phyloP scores from a whole-genome alignment of 768 basidiomycete species.

The Dacryopinax primogenitus region DNA sequence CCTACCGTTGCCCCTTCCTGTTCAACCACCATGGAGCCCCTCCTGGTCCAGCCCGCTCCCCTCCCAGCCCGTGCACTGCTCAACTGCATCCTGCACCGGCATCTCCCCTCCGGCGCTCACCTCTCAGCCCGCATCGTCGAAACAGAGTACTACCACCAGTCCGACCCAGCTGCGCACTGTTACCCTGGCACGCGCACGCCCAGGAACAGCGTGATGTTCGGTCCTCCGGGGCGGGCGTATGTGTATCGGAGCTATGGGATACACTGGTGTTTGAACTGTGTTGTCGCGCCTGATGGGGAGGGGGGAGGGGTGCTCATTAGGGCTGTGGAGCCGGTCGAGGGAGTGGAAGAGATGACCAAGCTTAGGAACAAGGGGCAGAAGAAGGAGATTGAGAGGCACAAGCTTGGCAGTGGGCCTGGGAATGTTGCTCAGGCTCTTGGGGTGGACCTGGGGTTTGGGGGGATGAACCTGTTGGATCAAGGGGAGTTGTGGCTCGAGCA shows the following conservation, averaged over 20 bases:
- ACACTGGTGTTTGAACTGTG: constrained; percentile 4
- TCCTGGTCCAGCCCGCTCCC: neutral
- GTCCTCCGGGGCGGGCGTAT: neutral
- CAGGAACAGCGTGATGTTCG: neutral
- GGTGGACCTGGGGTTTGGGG: neutral
- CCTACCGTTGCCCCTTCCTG: neutral
- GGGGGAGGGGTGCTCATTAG: neutral
- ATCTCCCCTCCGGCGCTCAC: neutral
- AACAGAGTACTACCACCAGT: constrained; percentile 1
- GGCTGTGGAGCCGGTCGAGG: neutral
- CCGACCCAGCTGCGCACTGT: neutral
- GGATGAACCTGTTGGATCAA: neutral
- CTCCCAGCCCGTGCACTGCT: neutral
- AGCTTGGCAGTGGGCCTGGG: neutral
- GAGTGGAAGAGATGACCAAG: neutral
- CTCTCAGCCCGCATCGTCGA: neutral
- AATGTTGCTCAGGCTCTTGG: neutral
- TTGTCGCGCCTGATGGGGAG: neutral
- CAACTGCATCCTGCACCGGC: neutral
- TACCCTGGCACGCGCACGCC: neutral
- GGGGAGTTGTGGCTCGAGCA: neutral
- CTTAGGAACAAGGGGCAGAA: neutral
- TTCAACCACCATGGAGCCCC: neutral
- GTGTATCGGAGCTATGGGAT: constrained; percentile 2
- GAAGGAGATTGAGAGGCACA: neutral